These are phyloP conservation scores for Diaporthe australafricana DNA, from an alignment of 2,329 filamentous ascomycete species.

Conservation along the genomic window DNA sequence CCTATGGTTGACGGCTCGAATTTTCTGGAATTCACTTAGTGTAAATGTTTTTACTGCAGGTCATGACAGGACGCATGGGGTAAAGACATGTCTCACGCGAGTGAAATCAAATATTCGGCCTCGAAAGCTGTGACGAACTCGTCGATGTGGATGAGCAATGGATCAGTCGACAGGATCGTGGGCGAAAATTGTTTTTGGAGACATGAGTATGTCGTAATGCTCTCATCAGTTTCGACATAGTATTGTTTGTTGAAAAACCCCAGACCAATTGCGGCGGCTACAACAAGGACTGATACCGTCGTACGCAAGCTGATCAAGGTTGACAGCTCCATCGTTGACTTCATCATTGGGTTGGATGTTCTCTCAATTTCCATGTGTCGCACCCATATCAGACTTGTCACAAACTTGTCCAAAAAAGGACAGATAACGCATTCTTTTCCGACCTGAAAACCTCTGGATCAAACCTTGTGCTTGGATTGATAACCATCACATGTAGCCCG, in stretches of 20 bases:
- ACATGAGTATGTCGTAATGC: not conserved
- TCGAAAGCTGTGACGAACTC: conserved; percentile 13
- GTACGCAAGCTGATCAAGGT: not conserved
- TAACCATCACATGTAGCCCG: not conserved
- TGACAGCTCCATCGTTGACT: not conserved
- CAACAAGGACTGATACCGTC: not conserved
- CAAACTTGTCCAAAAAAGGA: not conserved
- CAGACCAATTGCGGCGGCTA: not conserved
- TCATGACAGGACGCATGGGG: not conserved
- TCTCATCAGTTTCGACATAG: not conserved
- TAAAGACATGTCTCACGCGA: not conserved
- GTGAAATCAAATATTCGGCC: conserved; percentile 5
- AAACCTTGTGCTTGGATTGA: not conserved
- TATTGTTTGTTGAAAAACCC: not conserved
- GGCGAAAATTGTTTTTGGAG: not conserved
- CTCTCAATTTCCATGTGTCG: no score
- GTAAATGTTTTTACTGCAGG: no score
- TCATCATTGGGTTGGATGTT: not conserved
- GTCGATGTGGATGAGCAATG: conserved; percentile 6
- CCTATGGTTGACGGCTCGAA: not conserved
- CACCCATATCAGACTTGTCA: no score
- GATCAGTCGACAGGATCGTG: not conserved
- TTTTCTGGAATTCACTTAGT: not conserved
- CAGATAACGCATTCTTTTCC: not conserved
- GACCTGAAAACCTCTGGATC: not conserved